Evolutionary conservation across 257 asterid species (phyloP), one percentile per base, ranked within the genome.

Genomic region (Salvia miltiorrhiza): DNA sequence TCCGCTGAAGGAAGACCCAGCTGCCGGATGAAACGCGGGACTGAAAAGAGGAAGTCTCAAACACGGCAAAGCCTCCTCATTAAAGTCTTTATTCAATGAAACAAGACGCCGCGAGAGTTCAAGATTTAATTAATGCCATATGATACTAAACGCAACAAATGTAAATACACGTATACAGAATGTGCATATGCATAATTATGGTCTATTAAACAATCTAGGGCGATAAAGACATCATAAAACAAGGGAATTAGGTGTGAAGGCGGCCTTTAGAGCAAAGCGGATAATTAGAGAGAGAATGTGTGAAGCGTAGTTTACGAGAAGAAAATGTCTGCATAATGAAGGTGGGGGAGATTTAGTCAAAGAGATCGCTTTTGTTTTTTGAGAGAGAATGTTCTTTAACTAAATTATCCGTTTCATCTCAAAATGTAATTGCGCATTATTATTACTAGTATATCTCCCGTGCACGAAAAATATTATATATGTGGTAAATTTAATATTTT

Each of bases 31-130:
- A 70, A 50, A 49, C 47, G 55, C 40, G 67, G 40, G 45, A 53
- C 39, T 49, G 33, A 7, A 64, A 54, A 28, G 72, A 45, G 47
- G 54, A 39, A 64, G 79, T 54, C 68, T 63, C 44, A 9, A 58
- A 68, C 73, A 69, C 56, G 71, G 63, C 74, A 50, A 7, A 52
- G 40, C 11, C 41, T 14, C 16, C 69, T 19, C 69, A 35, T 57
- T 41, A n/a, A 63, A 65, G 63, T 61, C 75, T 69, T 30, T 19
- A 21, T 33, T 69, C 30, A 19, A 11, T 33, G 20, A 49, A 7
- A 8, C 2, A 35, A 35, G 10, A 35, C 41, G 8, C 41, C 41
- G 11, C 41, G 2, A 35, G 21, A 21, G 26, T 21, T 12, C 5
- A 54, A 54, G 58, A 52, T 19, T 50, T 20, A 50, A 21, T 20